phyloP scores from a whole-genome alignment of 2,329 filamentous ascomycete species.

The Pyrenophora tritici-repentis region DNA sequence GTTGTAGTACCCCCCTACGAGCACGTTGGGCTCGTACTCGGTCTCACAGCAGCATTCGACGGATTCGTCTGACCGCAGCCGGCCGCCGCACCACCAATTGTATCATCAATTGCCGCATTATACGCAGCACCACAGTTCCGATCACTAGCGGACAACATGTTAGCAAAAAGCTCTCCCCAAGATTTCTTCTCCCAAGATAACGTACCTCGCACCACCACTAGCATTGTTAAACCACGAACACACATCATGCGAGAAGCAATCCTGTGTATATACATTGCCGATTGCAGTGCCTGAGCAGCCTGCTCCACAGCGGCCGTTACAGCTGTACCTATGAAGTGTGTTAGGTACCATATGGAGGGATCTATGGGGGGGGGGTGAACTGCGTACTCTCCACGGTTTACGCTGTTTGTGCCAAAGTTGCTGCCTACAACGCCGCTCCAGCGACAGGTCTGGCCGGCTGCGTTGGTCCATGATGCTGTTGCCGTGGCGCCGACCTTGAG shows the following conservation, averaged over 20 bases:
- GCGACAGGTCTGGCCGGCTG: conserved; percentile 50
- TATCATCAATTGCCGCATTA: conserved; percentile 53
- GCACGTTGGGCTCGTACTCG: conserved; percentile 47
- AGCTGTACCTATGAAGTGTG: conserved; percentile 51
- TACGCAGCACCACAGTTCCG: conserved; percentile 56
- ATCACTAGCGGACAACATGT: conserved; percentile 47
- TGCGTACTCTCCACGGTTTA: conserved; percentile 55
- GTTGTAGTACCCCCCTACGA: background rate
- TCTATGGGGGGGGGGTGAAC: background rate
- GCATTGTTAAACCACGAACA: conserved; percentile 59
- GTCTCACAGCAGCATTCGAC: conserved; percentile 26
- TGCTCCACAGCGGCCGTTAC: conserved; percentile 56
- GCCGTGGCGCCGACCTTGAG: conserved; percentile 49
- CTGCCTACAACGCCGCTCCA: conserved; percentile 55
- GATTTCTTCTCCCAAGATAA: background rate
- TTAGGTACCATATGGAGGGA: conserved; percentile 3
- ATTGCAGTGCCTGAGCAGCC: conserved; percentile 52
- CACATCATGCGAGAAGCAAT: conserved; percentile 58
- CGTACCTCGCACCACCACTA: conserved; percentile 53
- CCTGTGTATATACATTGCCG: conserved; percentile 57
- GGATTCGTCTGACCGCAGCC: conserved; percentile 43
- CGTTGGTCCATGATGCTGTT: conserved; percentile 55
- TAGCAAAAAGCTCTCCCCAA: background rate
- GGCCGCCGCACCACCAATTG: conserved; percentile 39
- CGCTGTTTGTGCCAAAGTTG: conserved; percentile 54